A percentile compares a stretch with the other conserved stretches of the same genome.
Evolutionary conservation across 1,139 yeast species (phyloP).

Genomic region (Cylindricascospora bacillispora): DNA sequence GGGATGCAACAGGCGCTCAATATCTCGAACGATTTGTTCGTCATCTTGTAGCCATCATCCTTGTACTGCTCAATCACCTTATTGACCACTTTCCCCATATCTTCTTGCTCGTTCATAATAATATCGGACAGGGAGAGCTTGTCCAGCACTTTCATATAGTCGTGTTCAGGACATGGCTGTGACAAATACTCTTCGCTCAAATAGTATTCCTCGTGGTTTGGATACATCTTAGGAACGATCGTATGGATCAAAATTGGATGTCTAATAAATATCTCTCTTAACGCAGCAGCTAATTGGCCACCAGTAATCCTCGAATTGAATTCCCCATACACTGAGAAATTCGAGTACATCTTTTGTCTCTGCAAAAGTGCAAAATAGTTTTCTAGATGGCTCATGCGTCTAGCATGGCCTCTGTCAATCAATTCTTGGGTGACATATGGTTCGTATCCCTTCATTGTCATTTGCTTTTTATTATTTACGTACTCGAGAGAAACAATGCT

Average conservation of each 20-base stretch:
- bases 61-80: slow-evolving; percentile 7
- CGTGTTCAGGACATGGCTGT: slow-evolving; percentile 13
- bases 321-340: slow-evolving; percentile 16
- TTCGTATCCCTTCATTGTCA: slow-evolving; percentile 3
- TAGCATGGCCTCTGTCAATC: slow-evolving; percentile 18
- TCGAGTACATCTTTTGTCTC: slow-evolving; percentile 18
- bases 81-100: slow-evolving; percentile 6
- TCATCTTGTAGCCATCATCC: slow-evolving; percentile 8
- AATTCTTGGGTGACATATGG: slow-evolving; percentile 5
- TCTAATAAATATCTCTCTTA: slow-evolving; percentile 11
- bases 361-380: slow-evolving; percentile 18
- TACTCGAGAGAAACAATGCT: no score
- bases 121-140: slow-evolving; percentile 11
- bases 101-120: slow-evolving; percentile 15
- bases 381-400: slow-evolving; percentile 20
- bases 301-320: slow-evolving; percentile 7
- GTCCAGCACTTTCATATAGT: slow-evolving; percentile 13
- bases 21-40: slow-evolving; percentile 8
- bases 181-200: slow-evolving; percentile 13
- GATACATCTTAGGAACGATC: slow-evolving; percentile 12
- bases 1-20: slow-evolving; percentile 10
- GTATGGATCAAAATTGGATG: slow-evolving; percentile 14
- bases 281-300: slow-evolving; percentile 7
- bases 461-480: slow-evolving; percentile 2
- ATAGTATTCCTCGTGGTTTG: slow-evolving; percentile 11